Conservation (phyloP, 495 filamentous ascomycete genomes). For the Penicillium canescens region DNA sequence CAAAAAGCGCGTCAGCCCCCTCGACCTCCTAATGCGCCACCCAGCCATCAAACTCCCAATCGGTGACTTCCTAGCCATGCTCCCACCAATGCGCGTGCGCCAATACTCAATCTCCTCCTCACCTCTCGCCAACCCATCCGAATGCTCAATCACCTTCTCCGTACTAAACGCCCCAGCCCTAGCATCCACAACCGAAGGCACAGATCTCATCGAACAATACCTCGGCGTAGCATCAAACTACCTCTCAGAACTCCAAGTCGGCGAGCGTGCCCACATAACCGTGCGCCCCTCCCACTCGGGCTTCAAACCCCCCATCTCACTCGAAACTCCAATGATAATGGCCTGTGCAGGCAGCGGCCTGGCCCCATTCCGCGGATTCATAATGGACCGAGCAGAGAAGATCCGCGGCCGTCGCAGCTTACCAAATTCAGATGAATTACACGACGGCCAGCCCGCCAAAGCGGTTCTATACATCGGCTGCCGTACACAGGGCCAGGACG, state of each 20-base stretch:
- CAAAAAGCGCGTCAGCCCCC: conserved; percentile 58
- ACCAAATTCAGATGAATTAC: conserved; percentile 4
- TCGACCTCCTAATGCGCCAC: conserved; percentile 65
- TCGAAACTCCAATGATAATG: conserved; percentile 66
- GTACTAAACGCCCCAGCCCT: conserved; percentile 60
- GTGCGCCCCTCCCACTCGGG: conserved; percentile 56
- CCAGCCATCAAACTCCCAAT: conserved; percentile 57
- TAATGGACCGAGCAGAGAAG: conserved; percentile 64
- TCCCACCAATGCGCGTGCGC: conserved; percentile 72
- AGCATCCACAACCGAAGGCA: conserved; percentile 29
- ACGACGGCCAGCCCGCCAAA: conserved; percentile 45
- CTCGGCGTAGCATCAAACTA: conserved; percentile 61
- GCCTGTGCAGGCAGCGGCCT: conserved; percentile 58
- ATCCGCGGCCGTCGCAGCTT: conserved; percentile 46
- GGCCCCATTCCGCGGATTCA: conserved; percentile 70
- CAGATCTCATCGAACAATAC: conserved; percentile 36
- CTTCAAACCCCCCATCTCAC: conserved; percentile 66
- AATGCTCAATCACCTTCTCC: conserved; percentile 66
- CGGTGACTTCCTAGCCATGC: conserved; percentile 63
- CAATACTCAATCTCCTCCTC: conserved; percentile 84
- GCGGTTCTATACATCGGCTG: conserved; percentile 68
- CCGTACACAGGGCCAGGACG: conserved; percentile 55
- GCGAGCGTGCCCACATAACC: conserved; percentile 62
- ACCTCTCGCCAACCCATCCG: conserved; percentile 56
- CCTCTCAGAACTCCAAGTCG: conserved; percentile 54